A percentile compares a stretch with the other conserved stretches of the same genome.
Evolutionary conservation across 495 filamentous ascomycete species (phyloP).

Genomic region (Hypoxylon fuscum): DNA sequence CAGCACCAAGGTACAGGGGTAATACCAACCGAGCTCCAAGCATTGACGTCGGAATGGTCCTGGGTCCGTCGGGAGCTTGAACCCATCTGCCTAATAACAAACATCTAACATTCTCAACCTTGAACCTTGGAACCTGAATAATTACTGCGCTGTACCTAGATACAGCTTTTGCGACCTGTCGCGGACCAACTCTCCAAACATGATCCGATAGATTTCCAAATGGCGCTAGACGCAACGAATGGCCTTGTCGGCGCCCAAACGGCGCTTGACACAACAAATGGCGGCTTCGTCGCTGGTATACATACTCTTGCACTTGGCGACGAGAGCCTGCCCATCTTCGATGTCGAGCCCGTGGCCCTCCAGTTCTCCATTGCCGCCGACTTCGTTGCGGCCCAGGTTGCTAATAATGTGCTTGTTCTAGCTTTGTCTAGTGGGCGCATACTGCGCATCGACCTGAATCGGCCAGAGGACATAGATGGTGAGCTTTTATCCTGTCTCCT

Average conservation of each 20-base stretch:
- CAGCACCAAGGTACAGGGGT: no score
- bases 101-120: no score
- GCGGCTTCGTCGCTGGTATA: conserved; percentile 60
- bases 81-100: no score
- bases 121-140: no score
- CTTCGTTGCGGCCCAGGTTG: conserved; percentile 95
- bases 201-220: conserved; percentile 41
- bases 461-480: conserved; percentile 96
- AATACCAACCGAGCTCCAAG: no score
- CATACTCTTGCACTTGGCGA: conserved; percentile 66
- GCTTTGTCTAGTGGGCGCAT: conserved; percentile 89
- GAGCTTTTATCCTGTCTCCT: conserved; percentile 32
- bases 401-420: conserved; percentile 94
- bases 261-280: conserved; percentile 44
- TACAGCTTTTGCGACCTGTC: conserved; percentile 29
- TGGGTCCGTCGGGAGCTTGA: no score
- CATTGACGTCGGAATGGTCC: no score
- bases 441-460: conserved; percentile 91
- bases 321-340: conserved; percentile 84
- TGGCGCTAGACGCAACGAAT: conserved; percentile 57
- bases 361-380: conserved; percentile 90
- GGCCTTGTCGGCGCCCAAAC: conserved; percentile 54
- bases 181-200: conserved; percentile 19
- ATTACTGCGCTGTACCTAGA: conserved; percentile 1
- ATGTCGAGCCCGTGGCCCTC: conserved; percentile 88